A percentile compares a stretch with the other conserved stretches of the same genome.
phyloP scores from a whole-genome alignment of 306 rosid species.

The Aeschynomene evenia region DNA sequence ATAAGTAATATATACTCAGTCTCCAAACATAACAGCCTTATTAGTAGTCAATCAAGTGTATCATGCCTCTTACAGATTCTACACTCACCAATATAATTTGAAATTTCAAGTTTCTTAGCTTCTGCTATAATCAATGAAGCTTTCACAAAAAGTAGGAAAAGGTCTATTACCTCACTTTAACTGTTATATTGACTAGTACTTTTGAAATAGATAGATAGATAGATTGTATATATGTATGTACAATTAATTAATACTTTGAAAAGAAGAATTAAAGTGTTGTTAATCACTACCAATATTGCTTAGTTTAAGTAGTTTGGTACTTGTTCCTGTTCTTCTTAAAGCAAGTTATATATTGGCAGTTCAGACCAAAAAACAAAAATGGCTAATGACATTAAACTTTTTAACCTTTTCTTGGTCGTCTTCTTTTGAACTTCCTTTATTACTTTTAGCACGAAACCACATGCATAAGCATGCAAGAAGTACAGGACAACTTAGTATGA shows the following conservation, averaged over 20 bases:
- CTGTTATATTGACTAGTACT: constrained; percentile 48
- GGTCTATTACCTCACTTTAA: constrained; percentile 18
- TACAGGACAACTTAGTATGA: background rate
- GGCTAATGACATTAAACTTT: constrained; percentile 29
- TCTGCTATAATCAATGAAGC: background rate
- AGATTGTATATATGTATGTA: background rate
- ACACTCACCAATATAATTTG: too few relatives aligned
- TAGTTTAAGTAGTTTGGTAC: too few relatives aligned
- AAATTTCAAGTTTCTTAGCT: background rate
- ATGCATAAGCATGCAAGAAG: constrained; percentile 21
- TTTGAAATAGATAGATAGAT: too few relatives aligned
- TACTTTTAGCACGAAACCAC: background rate
- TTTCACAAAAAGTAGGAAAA: constrained; percentile 1
- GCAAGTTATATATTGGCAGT: too few relatives aligned
- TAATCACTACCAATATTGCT: background rate
- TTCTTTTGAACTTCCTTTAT: constrained; percentile 35
- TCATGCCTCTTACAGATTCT: background rate
- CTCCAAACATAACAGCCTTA: background rate
- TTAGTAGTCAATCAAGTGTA: background rate
- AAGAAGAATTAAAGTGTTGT: constrained; percentile 19
- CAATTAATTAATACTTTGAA: background rate
- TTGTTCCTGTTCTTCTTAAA: too few relatives aligned
- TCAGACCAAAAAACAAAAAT: background rate
- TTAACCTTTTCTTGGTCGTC: constrained; percentile 33
- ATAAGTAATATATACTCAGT: background rate